Evolutionary conservation across 345 rosid species (phyloP).

Genomic region (Moringa oleifera): DNA sequence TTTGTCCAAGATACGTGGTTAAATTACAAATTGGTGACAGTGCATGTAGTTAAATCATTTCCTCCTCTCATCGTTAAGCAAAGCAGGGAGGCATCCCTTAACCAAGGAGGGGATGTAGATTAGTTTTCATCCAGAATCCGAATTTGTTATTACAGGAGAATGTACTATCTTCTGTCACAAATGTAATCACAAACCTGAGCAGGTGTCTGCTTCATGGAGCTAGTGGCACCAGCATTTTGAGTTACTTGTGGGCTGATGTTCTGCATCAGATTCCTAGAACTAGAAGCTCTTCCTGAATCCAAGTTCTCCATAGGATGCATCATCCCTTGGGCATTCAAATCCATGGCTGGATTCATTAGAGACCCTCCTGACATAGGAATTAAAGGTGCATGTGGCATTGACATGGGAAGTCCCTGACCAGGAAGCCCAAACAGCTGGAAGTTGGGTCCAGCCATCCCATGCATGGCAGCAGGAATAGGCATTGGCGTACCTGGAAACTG

Average conservation of each 20-base stretch:
- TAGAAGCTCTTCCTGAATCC: constrained; percentile 28
- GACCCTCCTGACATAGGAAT: constrained; percentile 34
- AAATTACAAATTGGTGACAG: too few species aligned
- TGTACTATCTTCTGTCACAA: too few species aligned
- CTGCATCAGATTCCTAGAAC: constrained; percentile 41
- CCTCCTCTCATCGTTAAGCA: too few species aligned
- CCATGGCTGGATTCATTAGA: constrained; percentile 33
- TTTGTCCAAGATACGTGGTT: too few species aligned
- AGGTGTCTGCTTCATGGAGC: constrained; percentile 28
- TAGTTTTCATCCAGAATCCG: too few species aligned
- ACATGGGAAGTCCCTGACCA: constrained; percentile 43
- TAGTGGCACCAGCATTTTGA: constrained; percentile 29
- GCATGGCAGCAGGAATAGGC: constrained; percentile 27
- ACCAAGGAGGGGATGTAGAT: too few species aligned
- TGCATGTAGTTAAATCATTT: too few species aligned
- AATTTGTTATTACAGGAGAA: too few species aligned
- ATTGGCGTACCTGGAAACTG: constrained; percentile 42
- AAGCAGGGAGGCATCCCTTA: too few species aligned
- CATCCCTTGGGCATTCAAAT: constrained; percentile 20
- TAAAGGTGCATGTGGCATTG: constrained; percentile 32
- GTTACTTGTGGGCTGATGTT: constrained; percentile 28
- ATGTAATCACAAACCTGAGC: constrained; percentile 37
- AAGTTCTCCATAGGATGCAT: constrained; percentile 30
- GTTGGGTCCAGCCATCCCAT: constrained; percentile 37
- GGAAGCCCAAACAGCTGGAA: constrained; percentile 38